These are phyloP conservation scores for Micromonas commoda DNA, from an alignment of 139 green algal species.

Conservation along the genomic window DNA sequence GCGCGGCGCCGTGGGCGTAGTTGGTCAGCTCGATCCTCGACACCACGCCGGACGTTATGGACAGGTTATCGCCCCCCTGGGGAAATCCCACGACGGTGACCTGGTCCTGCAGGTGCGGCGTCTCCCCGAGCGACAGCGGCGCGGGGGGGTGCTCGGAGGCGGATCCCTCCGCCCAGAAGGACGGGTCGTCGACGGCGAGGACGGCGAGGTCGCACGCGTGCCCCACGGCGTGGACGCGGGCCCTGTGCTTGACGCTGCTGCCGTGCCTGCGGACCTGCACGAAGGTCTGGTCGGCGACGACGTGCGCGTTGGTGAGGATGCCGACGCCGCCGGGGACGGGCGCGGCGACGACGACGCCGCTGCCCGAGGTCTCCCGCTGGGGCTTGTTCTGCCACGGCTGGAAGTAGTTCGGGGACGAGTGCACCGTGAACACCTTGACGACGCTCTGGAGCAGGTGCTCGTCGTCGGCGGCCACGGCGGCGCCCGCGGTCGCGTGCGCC, in stretches of 20 bases:
- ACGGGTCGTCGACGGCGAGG: conserved; percentile 30
- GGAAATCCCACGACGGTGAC: conserved; percentile 84
- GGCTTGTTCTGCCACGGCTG: conserved; percentile 68
- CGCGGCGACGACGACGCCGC: conserved; percentile 59
- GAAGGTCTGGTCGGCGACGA: conserved; percentile 61
- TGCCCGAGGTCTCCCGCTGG: conserved; percentile 48
- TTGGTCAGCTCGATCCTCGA: conserved; percentile 85
- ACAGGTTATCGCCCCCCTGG: conserved; percentile 83
- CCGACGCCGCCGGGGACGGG: conserved; percentile 28
- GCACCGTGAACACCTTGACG: conserved; percentile 66
- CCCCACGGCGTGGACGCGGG: conserved; percentile 58
- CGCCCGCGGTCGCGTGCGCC: neutral
- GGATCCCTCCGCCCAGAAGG: no score
- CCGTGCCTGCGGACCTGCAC: conserved; percentile 65
- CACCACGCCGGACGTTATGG: conserved; percentile 69
- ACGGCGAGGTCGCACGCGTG: conserved; percentile 52
- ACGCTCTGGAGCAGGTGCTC: conserved; percentile 43
- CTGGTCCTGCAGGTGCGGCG: conserved; percentile 51
- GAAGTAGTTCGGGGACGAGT: conserved; percentile 53
- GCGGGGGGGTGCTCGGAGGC: neutral
- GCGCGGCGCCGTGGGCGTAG: conserved; percentile 82
- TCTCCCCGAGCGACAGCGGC: conserved; percentile 2
- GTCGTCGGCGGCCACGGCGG: neutral
- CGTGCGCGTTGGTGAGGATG: conserved; percentile 72
- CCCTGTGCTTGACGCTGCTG: conserved; percentile 27